Conservation (phyloP, 805 yeast genomes). For the Metschnikowia hibisci region DNA sequence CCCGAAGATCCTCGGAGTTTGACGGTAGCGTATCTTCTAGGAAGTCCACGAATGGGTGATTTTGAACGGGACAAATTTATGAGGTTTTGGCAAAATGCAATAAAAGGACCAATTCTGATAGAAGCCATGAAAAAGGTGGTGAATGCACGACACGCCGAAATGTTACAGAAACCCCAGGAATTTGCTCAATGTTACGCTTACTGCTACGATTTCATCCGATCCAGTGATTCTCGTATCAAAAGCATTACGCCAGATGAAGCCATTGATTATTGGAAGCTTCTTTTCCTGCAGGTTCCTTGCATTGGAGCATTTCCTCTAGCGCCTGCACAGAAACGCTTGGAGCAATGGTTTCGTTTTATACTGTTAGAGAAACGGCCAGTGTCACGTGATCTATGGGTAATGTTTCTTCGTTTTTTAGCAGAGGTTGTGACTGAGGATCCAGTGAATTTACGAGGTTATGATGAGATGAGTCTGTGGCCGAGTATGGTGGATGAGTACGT, state of each 20-base stretch:
- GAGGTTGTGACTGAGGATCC: constrained; percentile 50
- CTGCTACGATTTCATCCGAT: constrained; percentile 64
- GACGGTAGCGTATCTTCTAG: constrained; percentile 64
- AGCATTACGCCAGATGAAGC: constrained; percentile 59
- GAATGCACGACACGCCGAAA: constrained; percentile 2
- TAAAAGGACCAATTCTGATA: constrained; percentile 14
- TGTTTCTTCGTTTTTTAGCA: constrained; percentile 65
- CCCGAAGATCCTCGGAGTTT: constrained; percentile 75
- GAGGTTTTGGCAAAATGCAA: constrained; percentile 49
- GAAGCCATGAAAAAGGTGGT: constrained; percentile 42
- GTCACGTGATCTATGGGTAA: constrained; percentile 78
- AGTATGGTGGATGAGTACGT: constrained; percentile 79
- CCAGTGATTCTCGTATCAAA: constrained; percentile 47
- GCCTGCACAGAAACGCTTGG: constrained; percentile 27
- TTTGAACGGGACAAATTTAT: constrained; percentile 51
- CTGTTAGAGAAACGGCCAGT: constrained; percentile 44
- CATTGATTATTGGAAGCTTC: constrained; percentile 69
- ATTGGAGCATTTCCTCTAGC: neutral
- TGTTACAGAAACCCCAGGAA: constrained; percentile 31
- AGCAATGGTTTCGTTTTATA: constrained; percentile 60
- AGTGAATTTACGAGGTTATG: constrained; percentile 49
- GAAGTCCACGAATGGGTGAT: constrained; percentile 63
- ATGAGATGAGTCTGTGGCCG: constrained; percentile 90
- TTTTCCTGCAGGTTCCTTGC: constrained; percentile 34
- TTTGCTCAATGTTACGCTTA: constrained; percentile 63